Evolutionary conservation across 2,329 filamentous ascomycete genomes (phyloP).

Genomic region (Aspergillus ibericus): DNA sequence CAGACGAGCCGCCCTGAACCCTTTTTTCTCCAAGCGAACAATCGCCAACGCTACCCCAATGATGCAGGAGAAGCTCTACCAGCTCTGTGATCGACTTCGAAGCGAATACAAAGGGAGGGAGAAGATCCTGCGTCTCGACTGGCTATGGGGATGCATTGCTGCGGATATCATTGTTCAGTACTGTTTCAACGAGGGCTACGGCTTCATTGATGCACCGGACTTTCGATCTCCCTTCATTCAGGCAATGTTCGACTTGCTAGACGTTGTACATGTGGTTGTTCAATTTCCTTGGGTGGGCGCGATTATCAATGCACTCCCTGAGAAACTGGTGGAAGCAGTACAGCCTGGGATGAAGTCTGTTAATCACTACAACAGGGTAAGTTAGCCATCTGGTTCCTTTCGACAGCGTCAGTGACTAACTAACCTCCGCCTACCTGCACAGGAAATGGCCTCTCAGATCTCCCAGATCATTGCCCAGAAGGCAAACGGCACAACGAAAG

Average conservation of each 20-base stretch:
- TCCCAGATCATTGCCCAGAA: constrained; percentile 3
- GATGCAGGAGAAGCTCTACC: constrained; percentile 16
- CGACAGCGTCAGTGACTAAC: background rate
- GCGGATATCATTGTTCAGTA: constrained; percentile 19
- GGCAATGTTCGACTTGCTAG: constrained; percentile 8
- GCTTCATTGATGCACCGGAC: constrained; percentile 7
- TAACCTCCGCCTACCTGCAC: background rate
- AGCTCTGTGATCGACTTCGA: constrained; percentile 10
- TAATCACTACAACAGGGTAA: constrained; percentile 7
- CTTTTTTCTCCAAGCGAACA: constrained; percentile 45
- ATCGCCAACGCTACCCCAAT: constrained; percentile 34
- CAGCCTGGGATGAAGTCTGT: constrained; percentile 12
- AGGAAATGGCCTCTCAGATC: constrained; percentile 13
- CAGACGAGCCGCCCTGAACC: constrained; percentile 42
- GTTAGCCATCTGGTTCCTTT: background rate
- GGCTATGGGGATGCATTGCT: constrained; percentile 17
- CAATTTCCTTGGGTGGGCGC: constrained; percentile 16
- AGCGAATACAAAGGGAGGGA: constrained; percentile 9
- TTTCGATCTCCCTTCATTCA: constrained; percentile 15
- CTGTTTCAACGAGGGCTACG: constrained; percentile 14
- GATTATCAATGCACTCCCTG: constrained; percentile 14
- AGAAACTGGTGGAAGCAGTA: constrained; percentile 6
- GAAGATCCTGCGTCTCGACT: constrained; percentile 13
- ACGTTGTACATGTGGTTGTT: constrained; percentile 8
- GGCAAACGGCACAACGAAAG: constrained; percentile 1